phyloP scores from a whole-genome alignment of 331 rosid genomes.

The Quercus tomentella region DNA sequence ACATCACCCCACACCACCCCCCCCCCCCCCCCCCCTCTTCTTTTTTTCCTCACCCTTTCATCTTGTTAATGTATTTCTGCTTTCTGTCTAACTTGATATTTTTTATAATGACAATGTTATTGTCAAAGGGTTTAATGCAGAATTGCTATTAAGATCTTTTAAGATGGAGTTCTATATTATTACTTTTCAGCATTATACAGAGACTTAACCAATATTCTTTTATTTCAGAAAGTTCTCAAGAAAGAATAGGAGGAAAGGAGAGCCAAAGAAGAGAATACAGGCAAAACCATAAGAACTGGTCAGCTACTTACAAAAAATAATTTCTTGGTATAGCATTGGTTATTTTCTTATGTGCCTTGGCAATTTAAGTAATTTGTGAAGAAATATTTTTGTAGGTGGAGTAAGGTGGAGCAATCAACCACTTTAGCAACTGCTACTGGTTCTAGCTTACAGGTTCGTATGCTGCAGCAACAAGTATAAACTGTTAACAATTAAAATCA shows the following conservation, averaged over 20 bases:
- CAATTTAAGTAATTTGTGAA: too few species aligned
- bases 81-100: neutral
- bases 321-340: neutral
- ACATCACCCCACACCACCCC: too few species aligned
- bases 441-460: too few species aligned
- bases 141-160: neutral
- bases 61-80: neutral
- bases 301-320: slow-evolving; percentile 19
- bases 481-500: too few species aligned
- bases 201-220: slow-evolving; percentile 11
- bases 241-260: slow-evolving; percentile 84
- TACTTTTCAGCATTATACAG: neutral
- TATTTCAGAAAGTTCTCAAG: slow-evolving; percentile 57
- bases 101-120: neutral
- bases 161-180: neutral
- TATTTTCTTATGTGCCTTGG: too few species aligned
- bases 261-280: slow-evolving; percentile 53
- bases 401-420: too few species aligned
- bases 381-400: too few species aligned
- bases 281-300: slow-evolving; percentile 51
- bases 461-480: too few species aligned
- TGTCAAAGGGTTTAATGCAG: neutral
- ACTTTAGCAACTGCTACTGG: too few species aligned
- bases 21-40: too few species aligned
- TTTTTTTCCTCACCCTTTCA: neutral